A percentile compares a stretch with the other conserved stretches of the same genome.
phyloP scores from a whole-genome alignment of 2,329 filamentous ascomycete genomes.

The Polytolypa hystricis region DNA sequence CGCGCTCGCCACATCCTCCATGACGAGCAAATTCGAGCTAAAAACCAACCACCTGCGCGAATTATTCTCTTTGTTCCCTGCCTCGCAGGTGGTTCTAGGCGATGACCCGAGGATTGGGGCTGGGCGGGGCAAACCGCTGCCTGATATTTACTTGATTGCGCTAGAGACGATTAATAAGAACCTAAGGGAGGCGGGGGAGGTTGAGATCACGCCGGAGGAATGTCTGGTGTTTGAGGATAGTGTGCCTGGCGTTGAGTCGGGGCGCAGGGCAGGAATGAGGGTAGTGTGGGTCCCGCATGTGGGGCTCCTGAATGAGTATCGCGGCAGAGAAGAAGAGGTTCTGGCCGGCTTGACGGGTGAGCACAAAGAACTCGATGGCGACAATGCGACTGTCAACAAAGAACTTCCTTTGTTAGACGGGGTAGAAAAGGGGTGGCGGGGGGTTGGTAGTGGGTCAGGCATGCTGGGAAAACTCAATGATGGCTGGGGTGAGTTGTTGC shows the following conservation, averaged over 20 bases:
- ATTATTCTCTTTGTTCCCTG: slow-evolving; percentile 50
- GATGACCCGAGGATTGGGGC: slow-evolving; percentile 68
- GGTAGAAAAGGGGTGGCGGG: slow-evolving; percentile 27
- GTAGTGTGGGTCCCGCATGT: slow-evolving; percentile 87
- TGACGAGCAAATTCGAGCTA: slow-evolving; percentile 59
- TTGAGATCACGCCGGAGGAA: slow-evolving; percentile 64
- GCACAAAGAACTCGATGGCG: slow-evolving; percentile 44
- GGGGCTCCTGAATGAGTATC: slow-evolving; percentile 63
- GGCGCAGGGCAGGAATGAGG: slow-evolving; percentile 83
- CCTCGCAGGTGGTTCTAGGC: slow-evolving; percentile 64
- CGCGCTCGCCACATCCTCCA: slow-evolving; percentile 75
- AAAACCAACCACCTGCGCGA: slow-evolving; percentile 53
- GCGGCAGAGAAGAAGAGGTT: slow-evolving; percentile 66
- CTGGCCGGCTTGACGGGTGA: slow-evolving; percentile 71
- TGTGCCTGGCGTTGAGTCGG: slow-evolving; percentile 84
- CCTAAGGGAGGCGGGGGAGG: slow-evolving; percentile 44
- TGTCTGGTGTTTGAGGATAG: slow-evolving; percentile 95
- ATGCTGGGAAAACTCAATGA: slow-evolving; percentile 46
- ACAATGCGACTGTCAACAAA: slow-evolving; percentile 20
- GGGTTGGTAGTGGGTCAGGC: slow-evolving; percentile 33
- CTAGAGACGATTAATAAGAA: slow-evolving; percentile 72
- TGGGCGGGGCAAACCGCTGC: slow-evolving; percentile 85
- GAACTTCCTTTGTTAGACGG: slow-evolving; percentile 28
- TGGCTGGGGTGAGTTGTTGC: slow-evolving; percentile 46
- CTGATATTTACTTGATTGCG: slow-evolving; percentile 87